phyloP scores from a whole-genome alignment of 2,329 filamentous ascomycete species.

The Penicillium sp. region DNA sequence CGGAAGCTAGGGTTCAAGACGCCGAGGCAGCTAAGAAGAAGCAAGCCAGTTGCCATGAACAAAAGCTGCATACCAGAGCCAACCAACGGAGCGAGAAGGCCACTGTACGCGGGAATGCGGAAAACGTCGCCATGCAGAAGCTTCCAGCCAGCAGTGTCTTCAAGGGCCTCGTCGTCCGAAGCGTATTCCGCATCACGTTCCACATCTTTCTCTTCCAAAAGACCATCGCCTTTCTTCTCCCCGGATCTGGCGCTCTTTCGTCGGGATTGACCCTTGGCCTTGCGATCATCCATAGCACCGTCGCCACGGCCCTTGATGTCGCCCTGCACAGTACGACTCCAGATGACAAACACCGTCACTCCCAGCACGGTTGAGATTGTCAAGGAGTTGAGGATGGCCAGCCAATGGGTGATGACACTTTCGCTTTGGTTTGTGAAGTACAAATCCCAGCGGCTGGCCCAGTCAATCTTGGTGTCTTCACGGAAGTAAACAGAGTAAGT shows the following conservation, averaged over 20 bases:
- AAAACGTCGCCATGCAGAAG: conserved; percentile 87
- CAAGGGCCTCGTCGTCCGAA: conserved; percentile 71
- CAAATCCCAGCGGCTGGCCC: conserved; percentile 82
- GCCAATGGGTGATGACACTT: conserved; percentile 79
- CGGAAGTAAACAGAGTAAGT: conserved; percentile 90
- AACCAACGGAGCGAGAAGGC: conserved; percentile 74
- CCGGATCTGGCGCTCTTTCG: conserved; percentile 37
- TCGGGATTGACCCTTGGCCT: conserved; percentile 51
- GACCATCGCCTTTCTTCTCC: conserved; percentile 57
- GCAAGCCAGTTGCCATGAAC: conserved; percentile 74
- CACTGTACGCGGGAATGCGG: conserved; percentile 68
- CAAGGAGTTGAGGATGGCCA: conserved; percentile 84
- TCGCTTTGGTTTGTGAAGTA: conserved; percentile 89
- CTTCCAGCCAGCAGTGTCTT: conserved; percentile 87
- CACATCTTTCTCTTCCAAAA: conserved; percentile 62
- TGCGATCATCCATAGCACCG: conserved; percentile 65
- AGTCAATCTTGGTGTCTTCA: conserved; percentile 77
- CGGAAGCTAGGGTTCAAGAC: conserved; percentile 83
- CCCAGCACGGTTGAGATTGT: conserved; percentile 80
- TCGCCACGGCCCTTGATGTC: conserved; percentile 78
- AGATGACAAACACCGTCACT: conserved; percentile 76
- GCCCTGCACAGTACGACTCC: conserved; percentile 73
- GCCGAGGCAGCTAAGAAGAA: conserved; percentile 72
- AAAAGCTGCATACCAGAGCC: conserved; percentile 86
- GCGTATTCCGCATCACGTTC: conserved; percentile 57